These are phyloP conservation scores for Diplodia sapinea DNA, from an alignment of 2,329 filamentous ascomycete genomes.

Conservation along the genomic window DNA sequence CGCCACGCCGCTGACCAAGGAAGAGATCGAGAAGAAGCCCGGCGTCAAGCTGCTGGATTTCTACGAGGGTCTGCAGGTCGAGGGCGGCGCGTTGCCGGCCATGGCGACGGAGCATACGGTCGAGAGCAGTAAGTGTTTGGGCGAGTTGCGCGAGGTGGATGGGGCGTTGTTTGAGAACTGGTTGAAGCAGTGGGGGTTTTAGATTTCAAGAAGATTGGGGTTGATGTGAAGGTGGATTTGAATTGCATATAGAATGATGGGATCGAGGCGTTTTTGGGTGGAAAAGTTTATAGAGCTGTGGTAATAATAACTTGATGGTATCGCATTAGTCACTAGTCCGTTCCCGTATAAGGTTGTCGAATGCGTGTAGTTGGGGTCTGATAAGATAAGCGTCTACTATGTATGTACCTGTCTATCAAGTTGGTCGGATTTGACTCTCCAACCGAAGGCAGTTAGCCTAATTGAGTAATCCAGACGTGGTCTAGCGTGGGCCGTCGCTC, in stretches of 20 bases:
- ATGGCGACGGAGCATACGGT: slow-evolving; percentile 16
- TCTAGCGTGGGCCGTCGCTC: no score
- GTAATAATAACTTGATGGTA: background rate
- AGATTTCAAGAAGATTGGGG: no score
- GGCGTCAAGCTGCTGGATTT: slow-evolving; percentile 34
- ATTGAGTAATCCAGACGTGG: no score
- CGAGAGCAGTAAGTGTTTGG: slow-evolving; percentile 12
- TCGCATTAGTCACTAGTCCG: no score
- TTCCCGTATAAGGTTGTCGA: no score
- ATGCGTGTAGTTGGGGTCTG: no score
- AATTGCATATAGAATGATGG: background rate
- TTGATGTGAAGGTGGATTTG: background rate
- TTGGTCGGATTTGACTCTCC: no score
- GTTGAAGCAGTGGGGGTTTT: slow-evolving; percentile 30
- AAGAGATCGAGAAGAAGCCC: slow-evolving; percentile 30
- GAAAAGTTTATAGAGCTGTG: background rate
- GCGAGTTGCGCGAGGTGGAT: slow-evolving; percentile 27
- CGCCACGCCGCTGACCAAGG: slow-evolving; percentile 24
- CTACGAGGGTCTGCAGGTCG: slow-evolving; percentile 27
- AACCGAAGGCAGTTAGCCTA: no score
- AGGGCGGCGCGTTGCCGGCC: slow-evolving; percentile 24
- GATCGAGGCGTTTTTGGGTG: background rate
- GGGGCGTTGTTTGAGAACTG: slow-evolving; percentile 24
- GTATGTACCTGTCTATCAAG: no score
- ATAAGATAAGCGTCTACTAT: no score